These are phyloP conservation scores for Populus nigra DNA, from an alignment of 345 rosid genomes.

Conservation along the genomic window DNA sequence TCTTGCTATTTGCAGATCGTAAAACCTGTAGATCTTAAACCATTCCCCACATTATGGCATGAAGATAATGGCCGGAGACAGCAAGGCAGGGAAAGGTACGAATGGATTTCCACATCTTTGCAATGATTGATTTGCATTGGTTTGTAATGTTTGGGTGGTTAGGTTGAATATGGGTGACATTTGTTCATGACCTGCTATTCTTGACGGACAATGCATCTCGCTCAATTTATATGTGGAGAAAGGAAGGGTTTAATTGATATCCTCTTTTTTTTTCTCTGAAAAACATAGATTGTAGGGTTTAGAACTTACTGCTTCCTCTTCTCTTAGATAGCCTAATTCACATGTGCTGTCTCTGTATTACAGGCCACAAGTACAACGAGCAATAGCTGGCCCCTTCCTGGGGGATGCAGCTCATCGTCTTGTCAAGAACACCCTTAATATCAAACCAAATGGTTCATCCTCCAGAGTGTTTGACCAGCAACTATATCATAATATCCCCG, in stretches of 20 bases:
- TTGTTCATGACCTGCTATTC: neutral
- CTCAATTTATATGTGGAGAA: neutral
- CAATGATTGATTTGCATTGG: neutral
- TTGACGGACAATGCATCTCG: neutral
- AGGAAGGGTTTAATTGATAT: neutral
- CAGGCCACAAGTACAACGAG: conserved; percentile 86
- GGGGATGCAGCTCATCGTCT: conserved; percentile 99
- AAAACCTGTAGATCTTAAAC: conserved; percentile 70
- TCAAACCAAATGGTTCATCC: conserved; percentile 56
- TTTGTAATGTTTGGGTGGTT: neutral
- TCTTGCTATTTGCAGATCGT: conserved; percentile 51
- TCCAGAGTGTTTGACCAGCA: conserved; percentile 48
- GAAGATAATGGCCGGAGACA: conserved; percentile 81
- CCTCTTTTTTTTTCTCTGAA: neutral
- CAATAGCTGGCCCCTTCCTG: conserved; percentile 61
- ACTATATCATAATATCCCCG: conserved; percentile 36
- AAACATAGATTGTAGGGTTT: neutral
- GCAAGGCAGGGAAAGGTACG: conserved; percentile 79
- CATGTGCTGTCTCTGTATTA: conserved; percentile 13
- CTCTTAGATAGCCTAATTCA: neutral
- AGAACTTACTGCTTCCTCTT: neutral
- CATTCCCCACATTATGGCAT: conserved; percentile 84
- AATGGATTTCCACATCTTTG: neutral
- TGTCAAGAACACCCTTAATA: conserved; percentile 81
- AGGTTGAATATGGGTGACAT: neutral